Percentiles rank a stretch among this genome's conserved stretches.
phyloP scores from a whole-genome alignment of 768 basidiomycete species.

The Mycena leptocephala region DNA sequence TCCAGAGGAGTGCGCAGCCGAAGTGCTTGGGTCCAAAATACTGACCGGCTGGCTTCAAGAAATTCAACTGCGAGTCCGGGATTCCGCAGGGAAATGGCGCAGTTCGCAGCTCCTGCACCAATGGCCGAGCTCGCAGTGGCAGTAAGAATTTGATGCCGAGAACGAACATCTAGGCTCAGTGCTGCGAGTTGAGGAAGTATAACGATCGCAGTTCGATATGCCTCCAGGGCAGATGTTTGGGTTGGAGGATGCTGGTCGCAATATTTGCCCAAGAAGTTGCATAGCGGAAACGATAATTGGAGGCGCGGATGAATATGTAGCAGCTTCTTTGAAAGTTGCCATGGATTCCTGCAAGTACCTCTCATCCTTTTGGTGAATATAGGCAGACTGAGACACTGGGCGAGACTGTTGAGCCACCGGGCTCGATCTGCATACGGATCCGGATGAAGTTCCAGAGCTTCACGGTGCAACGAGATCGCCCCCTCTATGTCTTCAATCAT shows the following conservation, averaged over 20 bases:
- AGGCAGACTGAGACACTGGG: background rate
- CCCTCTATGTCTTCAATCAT: background rate
- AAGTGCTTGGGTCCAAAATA: background rate
- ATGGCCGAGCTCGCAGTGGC: background rate
- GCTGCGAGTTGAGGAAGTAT: slow-evolving; percentile 12
- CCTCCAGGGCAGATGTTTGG: slow-evolving; percentile 5
- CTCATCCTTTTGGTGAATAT: background rate
- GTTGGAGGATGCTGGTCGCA: slow-evolving; percentile 1
- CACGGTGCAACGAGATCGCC: background rate
- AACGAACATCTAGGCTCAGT: slow-evolving; percentile 2
- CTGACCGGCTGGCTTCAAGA: background rate
- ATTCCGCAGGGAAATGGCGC: background rate
- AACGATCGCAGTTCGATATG: background rate
- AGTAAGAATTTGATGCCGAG: background rate
- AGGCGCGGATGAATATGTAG: background rate
- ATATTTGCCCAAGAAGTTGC: slow-evolving; percentile 10
- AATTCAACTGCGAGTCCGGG: background rate
- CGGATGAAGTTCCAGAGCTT: background rate
- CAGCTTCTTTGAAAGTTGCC: background rate
- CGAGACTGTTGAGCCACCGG: background rate
- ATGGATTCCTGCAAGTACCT: slow-evolving; percentile 3
- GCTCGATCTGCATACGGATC: background rate
- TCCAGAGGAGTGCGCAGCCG: background rate
- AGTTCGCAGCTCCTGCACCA: background rate
- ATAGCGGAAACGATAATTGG: background rate